Evolutionary conservation across 2,329 filamentous ascomycete genomes (phyloP).

Genomic region (Pleurostoma richardsiae): DNA sequence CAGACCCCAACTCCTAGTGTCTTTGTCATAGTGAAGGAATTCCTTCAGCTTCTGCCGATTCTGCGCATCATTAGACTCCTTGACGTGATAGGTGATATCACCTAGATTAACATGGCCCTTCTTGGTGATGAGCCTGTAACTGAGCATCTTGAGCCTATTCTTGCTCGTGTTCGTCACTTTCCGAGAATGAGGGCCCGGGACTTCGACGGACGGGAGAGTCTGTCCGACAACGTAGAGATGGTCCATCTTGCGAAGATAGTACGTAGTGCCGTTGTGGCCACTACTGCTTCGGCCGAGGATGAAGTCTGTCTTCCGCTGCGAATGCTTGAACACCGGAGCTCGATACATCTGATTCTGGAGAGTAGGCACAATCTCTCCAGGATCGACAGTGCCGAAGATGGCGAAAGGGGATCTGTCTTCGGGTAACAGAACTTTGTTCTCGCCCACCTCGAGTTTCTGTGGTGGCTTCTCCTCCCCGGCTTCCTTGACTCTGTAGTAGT

Average conservation of each 20-base stretch:
- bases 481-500: constrained; percentile 85
- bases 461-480: constrained; percentile 67
- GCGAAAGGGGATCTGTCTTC: constrained; percentile 96
- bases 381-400: constrained; percentile 87
- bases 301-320: constrained; percentile 75
- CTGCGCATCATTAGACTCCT: constrained; percentile 89
- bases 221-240: constrained; percentile 90
- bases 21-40: constrained; percentile 87
- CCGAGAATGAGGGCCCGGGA: constrained; percentile 87
- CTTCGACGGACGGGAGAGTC: constrained; percentile 84
- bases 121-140: constrained; percentile 80
- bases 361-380: constrained; percentile 84
- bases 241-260: constrained; percentile 84
- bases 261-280: constrained; percentile 69
- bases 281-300: constrained; percentile 79
- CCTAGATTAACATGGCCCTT: constrained; percentile 68
- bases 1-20: constrained; percentile 81
- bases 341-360: constrained; percentile 95
- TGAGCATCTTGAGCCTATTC: constrained; percentile 93
- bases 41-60: constrained; percentile 97
- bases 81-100: constrained; percentile 89
- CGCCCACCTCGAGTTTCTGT: constrained; percentile 80
- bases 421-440: constrained; percentile 80
- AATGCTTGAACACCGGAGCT: constrained; percentile 87
- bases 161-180: constrained; percentile 97